These are phyloP conservation scores for Plectosphaerella plurivora DNA, from an alignment of 2,329 filamentous ascomycete genomes.

Conservation along the genomic window DNA sequence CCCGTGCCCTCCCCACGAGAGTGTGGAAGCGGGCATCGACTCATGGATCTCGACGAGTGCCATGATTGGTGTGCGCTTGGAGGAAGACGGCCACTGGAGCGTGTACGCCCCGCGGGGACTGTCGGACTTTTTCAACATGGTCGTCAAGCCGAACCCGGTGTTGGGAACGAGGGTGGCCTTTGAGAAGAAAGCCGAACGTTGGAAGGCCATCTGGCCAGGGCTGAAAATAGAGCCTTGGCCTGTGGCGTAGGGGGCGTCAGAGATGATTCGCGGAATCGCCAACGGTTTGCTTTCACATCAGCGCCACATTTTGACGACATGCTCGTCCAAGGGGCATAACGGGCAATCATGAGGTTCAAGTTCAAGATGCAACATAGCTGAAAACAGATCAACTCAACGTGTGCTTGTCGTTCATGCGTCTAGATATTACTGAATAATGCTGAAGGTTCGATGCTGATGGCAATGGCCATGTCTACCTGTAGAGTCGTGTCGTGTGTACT, in stretches of 20 bases:
- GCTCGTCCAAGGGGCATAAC: no score
- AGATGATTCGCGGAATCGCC: no score
- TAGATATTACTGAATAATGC: no score
- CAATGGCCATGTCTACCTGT: no score
- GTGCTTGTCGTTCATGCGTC: no score
- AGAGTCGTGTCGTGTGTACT: no score
- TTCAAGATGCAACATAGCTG: no score
- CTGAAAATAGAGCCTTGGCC: conserved; percentile 21
- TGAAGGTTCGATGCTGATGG: no score
- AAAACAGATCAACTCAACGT: no score
- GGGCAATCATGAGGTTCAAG: no score
- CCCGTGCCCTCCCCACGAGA: conserved; percentile 21
- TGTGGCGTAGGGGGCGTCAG: neutral
- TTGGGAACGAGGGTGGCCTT: conserved; percentile 21
- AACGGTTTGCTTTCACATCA: no score
- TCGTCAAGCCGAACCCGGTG: conserved; percentile 24
- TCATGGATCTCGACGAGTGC: conserved; percentile 29
- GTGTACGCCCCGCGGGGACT: conserved; percentile 29
- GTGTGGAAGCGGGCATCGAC: conserved; percentile 25
- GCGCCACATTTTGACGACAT: no score
- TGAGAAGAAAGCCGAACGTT: conserved; percentile 23
- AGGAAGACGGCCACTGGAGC: conserved; percentile 19
- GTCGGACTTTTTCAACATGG: conserved; percentile 27
- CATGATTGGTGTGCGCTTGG: conserved; percentile 23
- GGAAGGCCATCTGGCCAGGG: conserved; percentile 22